Base-by-base conservation (phyloP, 441 rosid species). In the Sinapis alba region DNA sequence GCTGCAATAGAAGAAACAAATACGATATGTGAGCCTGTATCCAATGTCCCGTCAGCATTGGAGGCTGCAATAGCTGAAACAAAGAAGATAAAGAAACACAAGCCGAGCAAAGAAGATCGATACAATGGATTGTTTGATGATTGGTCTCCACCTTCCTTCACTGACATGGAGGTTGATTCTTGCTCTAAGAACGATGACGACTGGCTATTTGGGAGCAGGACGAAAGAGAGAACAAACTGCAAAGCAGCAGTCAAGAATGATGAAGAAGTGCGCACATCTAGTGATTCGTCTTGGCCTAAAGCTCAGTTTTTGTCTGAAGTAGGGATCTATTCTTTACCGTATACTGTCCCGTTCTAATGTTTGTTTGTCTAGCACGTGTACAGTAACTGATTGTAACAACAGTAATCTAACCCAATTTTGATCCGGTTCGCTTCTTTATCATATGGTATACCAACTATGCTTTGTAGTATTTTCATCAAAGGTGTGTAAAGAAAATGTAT, bases 321-420 rank as follows among this genome's bases (percentile, higher is more conserved):
- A 1, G 91, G 82, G 59, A 56, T 91, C 10, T 80, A 71, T 38
- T 84, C 95, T 0, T 75, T 95, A 73, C 97, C 99, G 0, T 93
- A 79, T 6, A 69, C 96, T 0, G 69, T 89, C 34, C 94, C 90
- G 1, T 91, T 90, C 36, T 95, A 62, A 11, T 28, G 9, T 32
- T 36, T 54, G 11, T 2, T 24, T 6, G 7, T 62, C 26, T 59
- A 58, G 62, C 15, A 3, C 9, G 18, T 78, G 70, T 78, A 60
- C 30, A 73, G 69, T 61, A 2, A 57, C 68, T 6, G 19, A 5
- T 71, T 47, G 68, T 58, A 60, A 51, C 72, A 27, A 15, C 58
- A 69, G 1, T 53, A 43, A 67, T 78, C 27, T 76, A 69, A 18
- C 80, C 71, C 80, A 57, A 45, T 76, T 76, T 76, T 76, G 71